phyloP scores from a whole-genome alignment of 805 yeast genomes.

The Pichia deserticola region DNA sequence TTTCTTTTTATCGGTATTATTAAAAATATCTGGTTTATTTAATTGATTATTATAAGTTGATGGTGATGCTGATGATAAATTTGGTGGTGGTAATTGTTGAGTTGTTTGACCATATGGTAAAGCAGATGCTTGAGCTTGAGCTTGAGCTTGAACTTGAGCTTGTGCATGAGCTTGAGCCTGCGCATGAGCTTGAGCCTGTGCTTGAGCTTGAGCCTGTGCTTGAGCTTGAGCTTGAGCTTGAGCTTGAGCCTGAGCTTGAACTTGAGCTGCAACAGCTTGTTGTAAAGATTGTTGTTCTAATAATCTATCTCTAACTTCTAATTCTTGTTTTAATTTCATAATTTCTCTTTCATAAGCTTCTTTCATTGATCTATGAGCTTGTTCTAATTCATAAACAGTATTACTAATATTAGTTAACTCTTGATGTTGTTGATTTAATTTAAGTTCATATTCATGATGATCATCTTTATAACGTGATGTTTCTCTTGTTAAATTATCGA shows the following conservation, averaged over 20 bases:
- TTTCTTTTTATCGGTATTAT: conserved; percentile 8
- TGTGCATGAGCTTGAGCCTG: conserved; percentile 34
- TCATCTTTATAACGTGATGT: conserved; percentile 81
- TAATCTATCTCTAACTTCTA: conserved; percentile 72
- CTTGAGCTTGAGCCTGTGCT: conserved; percentile 26
- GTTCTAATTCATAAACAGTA: conserved; percentile 87
- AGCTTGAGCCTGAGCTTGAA: conserved; percentile 13
- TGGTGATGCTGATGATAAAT: conserved; percentile 21
- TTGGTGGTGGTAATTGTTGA: conserved; percentile 32
- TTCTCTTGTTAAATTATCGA: conserved; percentile 75
- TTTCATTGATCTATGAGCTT: conserved; percentile 90
- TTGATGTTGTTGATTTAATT: conserved; percentile 82
- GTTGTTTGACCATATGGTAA: conserved; percentile 14
- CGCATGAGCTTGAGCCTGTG: conserved; percentile 31
- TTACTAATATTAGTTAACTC: conserved; percentile 93
- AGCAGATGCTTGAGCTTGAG: conserved; percentile 17
- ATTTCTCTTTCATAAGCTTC: conserved; percentile 95
- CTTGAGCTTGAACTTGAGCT: conserved; percentile 31
- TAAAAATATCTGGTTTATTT: conserved; percentile 7
- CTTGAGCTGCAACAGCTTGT: conserved; percentile 27
- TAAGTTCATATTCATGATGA: conserved; percentile 87
- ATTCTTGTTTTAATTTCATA: conserved; percentile 72
- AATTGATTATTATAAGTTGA: conserved; percentile 7
- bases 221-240: conserved; percentile 35
- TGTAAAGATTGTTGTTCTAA: conserved; percentile 34